These are phyloP conservation scores for Filobasidium uniguttulatum DNA, from an alignment of 1,284 basidiomycete genomes.

Conservation along the genomic window DNA sequence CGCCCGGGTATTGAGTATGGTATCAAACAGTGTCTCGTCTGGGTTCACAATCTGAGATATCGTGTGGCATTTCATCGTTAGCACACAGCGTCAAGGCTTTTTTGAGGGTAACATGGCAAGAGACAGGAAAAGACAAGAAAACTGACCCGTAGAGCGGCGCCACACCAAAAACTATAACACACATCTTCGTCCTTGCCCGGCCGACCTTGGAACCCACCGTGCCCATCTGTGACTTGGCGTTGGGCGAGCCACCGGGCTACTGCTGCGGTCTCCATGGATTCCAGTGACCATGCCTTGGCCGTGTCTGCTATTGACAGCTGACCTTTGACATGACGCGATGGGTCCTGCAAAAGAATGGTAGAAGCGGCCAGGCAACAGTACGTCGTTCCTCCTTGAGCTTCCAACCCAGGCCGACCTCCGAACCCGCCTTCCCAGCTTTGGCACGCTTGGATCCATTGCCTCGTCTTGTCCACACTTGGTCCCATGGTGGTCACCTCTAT, in stretches of 20 bases:
- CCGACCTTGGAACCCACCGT: constrained; percentile 69
- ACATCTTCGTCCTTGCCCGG: constrained; percentile 76
- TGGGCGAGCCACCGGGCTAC: constrained; percentile 61
- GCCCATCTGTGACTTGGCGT: constrained; percentile 43
- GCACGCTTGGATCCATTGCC: not conserved
- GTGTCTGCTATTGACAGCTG: too few relatives aligned
- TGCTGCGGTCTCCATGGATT: constrained; percentile 3
- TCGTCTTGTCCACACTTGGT: not conserved
- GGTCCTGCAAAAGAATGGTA: constrained; percentile 36
- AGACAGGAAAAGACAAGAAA: too few relatives aligned
- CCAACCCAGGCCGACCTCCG: constrained; percentile 62
- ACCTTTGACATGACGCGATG: too few relatives aligned
- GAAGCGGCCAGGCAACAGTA: constrained; percentile 78
- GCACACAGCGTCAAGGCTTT: too few relatives aligned
- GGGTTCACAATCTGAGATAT: not conserved
- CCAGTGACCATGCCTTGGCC: too few relatives aligned
- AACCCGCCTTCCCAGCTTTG: constrained; percentile 90
- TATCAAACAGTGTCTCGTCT: constrained; percentile 38
- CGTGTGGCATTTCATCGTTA: too few relatives aligned
- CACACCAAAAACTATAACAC: constrained; percentile 92
- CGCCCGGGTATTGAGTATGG: constrained; percentile 47
- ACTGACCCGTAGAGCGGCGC: constrained; percentile 57
- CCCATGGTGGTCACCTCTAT: constrained; percentile 57
- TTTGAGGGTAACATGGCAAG: too few relatives aligned
- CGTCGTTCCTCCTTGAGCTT: constrained; percentile 85